phyloP scores from a whole-genome alignment of 192 early-diverging fungal species.

The Chytriomyces sp. region DNA sequence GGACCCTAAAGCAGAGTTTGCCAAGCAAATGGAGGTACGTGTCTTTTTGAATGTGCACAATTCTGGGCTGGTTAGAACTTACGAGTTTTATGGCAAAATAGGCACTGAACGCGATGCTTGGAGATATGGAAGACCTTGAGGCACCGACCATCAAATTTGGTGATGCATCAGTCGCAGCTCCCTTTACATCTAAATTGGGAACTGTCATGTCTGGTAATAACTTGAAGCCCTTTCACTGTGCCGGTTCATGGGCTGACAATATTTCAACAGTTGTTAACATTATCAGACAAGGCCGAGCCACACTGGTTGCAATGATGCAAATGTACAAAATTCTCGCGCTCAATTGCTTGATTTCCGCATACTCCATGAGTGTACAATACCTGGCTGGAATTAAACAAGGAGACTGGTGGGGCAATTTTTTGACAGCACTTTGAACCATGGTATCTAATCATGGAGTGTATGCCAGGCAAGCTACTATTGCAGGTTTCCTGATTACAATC shows the following conservation, averaged over 20 bases:
- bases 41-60: conserved; percentile 1
- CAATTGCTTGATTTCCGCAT: conserved; percentile 96
- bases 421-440: too few relatives aligned
- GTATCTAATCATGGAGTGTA: conserved; percentile 1
- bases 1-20: conserved; percentile 35
- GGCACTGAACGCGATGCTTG: conserved; percentile 44
- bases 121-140: conserved; percentile 62
- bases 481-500: conserved; percentile 95
- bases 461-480: conserved; percentile 85
- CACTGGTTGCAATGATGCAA: conserved; percentile 93
- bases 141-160: conserved; percentile 96
- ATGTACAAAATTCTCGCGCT: conserved; percentile 99
- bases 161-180: conserved; percentile 98
- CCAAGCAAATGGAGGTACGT: conserved; percentile 40
- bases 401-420: conserved; percentile 64
- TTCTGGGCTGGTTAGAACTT: background rate
- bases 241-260: background rate
- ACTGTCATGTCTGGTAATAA: conserved; percentile 77
- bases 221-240: background rate
- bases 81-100: conserved; percentile 7
- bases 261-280: conserved; percentile 79
- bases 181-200: conserved; percentile 97
- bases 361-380: conserved; percentile 94
- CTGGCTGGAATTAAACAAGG: conserved; percentile 98
- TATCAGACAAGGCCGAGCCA: conserved; percentile 95